Conservation (phyloP, 2,329 filamentous ascomycete species). For the Coleophoma eucalyptorum region DNA sequence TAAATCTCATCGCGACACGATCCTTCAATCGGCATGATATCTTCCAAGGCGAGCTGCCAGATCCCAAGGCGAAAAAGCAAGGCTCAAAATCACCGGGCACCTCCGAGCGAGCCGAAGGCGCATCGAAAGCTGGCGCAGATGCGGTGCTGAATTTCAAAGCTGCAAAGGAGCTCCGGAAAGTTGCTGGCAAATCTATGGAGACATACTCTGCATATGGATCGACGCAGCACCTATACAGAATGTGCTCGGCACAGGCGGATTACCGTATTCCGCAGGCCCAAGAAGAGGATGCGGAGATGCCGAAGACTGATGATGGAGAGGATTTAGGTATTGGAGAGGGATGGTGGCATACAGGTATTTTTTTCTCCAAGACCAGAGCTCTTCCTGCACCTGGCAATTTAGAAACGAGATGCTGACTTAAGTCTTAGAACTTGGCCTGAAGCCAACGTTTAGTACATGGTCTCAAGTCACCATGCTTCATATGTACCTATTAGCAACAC, state of each 20-base stretch:
- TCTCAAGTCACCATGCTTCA: slow-evolving; percentile 94
- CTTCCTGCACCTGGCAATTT: background rate
- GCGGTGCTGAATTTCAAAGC: slow-evolving; percentile 8
- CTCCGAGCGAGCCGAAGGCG: slow-evolving; percentile 7
- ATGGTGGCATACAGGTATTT: slow-evolving; percentile 79
- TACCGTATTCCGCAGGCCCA: slow-evolving; percentile 71
- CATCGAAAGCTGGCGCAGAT: background rate
- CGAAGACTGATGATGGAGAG: slow-evolving; percentile 72
- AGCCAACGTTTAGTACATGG: slow-evolving; percentile 92
- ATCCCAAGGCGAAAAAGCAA: slow-evolving; percentile 11
- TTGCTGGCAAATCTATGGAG: slow-evolving; percentile 37
- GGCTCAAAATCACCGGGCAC: slow-evolving; percentile 14
- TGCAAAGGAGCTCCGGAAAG: slow-evolving; percentile 8
- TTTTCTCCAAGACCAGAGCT: background rate
- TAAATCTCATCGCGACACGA: slow-evolving; percentile 10
- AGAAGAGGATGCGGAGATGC: slow-evolving; percentile 62
- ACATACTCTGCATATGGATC: slow-evolving; percentile 77
- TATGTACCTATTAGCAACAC: slow-evolving; percentile 85
- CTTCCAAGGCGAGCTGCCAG: slow-evolving; percentile 16
- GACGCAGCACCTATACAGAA: slow-evolving; percentile 75
- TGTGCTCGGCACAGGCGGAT: slow-evolving; percentile 67
- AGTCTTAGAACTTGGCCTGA: slow-evolving; percentile 65
- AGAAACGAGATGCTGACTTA: background rate
- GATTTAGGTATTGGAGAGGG: slow-evolving; percentile 73
- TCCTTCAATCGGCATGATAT: slow-evolving; percentile 14